Evolutionary conservation across 768 basidiomycete genomes (phyloP), one percentile per base, ranked within the genome.

Genomic region (Calocybe gangraenosa): DNA sequence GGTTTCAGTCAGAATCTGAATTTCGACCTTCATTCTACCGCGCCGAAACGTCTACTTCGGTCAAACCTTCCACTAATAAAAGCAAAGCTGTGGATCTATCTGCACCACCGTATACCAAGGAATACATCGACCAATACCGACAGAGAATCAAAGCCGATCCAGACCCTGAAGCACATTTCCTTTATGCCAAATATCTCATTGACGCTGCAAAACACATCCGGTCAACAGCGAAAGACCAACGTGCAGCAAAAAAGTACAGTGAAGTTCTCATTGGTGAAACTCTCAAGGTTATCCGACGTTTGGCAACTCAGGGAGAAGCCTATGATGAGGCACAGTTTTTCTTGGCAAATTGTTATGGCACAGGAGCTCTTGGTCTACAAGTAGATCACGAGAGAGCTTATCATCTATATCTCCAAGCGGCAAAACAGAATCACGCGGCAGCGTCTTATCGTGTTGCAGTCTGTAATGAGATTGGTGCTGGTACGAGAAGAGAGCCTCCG

Each of bases 371-470:
- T 18, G 95, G 96, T n/a, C 73, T 98, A 9, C 87, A 87, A 54
- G 92, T 97, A 44, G 96, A 99, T 65, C 94, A 97, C 65, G 96
- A 98, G 58, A 87, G 92, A 54, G 95, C 96, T 1, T 99, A 98
- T 61, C 92, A 95, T 62, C 75, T 98, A 14, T 99, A 98, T 59
- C 75, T 98, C 28, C 94, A 98, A 68, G 95, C 95, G 3, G 87
- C 89, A 21, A 98, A 98, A 68, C 91, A 97, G 67, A 96, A 97
- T 59, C 92, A 99, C 58, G 81, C 96, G 0, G 79, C 92, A 2
- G 94, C 92, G 21, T 90, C 87, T 28, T 99, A 99, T 61, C 87
- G 96, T 32, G 93, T 97, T 44, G 96, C 94, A 7, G 95, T 98
- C 7, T 99, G 96, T 67, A 98, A 98, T 64, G 96, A 98, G 65